phyloP scores from a whole-genome alignment of 2,329 filamentous ascomycete species.

The Pseudogymnoascus sp. region DNA sequence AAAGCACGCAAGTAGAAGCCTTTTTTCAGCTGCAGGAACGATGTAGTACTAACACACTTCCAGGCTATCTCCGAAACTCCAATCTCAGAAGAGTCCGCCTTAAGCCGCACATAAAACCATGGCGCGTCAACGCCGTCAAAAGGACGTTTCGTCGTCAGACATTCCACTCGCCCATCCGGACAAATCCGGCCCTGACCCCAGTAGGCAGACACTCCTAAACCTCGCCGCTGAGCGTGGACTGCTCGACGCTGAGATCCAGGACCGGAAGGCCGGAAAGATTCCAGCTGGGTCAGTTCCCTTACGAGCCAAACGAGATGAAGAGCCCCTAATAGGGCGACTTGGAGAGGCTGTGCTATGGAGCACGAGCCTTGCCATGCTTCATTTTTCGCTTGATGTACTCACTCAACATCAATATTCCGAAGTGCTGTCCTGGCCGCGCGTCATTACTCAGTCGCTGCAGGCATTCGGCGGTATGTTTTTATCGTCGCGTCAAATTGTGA shows the following conservation, averaged over 20 bases:
- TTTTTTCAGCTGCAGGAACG: neutral
- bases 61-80: neutral
- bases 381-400: conserved; percentile 71
- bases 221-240: conserved; percentile 58
- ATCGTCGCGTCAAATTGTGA: conserved; percentile 6
- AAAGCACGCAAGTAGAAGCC: neutral
- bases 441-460: conserved; percentile 43
- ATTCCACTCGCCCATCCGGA: conserved; percentile 64
- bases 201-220: conserved; percentile 62
- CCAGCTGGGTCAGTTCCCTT: conserved; percentile 16
- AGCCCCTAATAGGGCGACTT: conserved; percentile 24
- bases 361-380: conserved; percentile 58
- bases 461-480: conserved; percentile 43
- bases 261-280: conserved; percentile 22
- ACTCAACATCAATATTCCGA: conserved; percentile 73
- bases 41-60: neutral
- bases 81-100: neutral
- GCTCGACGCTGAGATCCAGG: conserved; percentile 18
- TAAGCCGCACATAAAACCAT: conserved; percentile 22
- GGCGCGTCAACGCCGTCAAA: conserved; percentile 43
- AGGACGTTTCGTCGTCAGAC: conserved; percentile 35
- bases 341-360: conserved; percentile 49
- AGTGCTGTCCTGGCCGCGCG: conserved; percentile 48
- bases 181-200: conserved; percentile 47
- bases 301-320: conserved; percentile 16